Evolutionary conservation across 148 eudicot species (phyloP), one percentile per base, ranked within the genome.

Genomic region (Pouteria glomerata): DNA sequence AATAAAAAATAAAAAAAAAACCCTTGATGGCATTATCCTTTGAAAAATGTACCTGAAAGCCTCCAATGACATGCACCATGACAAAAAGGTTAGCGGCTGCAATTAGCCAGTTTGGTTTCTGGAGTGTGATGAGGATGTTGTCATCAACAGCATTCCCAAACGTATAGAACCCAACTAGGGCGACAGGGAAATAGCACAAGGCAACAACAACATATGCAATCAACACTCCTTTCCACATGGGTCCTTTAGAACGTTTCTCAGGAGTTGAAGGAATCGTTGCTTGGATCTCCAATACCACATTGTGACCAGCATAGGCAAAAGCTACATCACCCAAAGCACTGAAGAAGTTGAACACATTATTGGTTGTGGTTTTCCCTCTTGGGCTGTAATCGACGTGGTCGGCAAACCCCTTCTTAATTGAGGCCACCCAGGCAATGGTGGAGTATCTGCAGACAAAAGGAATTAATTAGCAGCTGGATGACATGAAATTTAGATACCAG

Each of bases 211-310:
- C 34, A 52, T 73, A 73, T 15, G 76, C 76, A 11, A 73, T 50
- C 23, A 73, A 24, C 60, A 62, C 69, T 15, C 76, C 76, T 65
- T 14, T 73, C 76, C 76, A 73, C 76, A 73, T 73, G n/a, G 78
- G 68, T 27, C 73, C 73, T 39, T 75, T 68, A 13, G 78, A 75
- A 44, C 73, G 78, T 31, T 34, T 75, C 35, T 67, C 73, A 7
- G 78, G 65, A 12, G 78, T 74, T 4, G 77, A 74, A 44, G 77
- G 72, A 33, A 74, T 68, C 7, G 77, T 74, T 33, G 77, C 77
- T 39, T 74, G 77, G 55, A 74, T 74, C 42, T 74, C 77, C 71
- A 74, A 41, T 6, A 74, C 77, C 47, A 75, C 78, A 11, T 75
- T 75, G 57, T 75, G 78, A 15, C 78, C 78, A 0, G 73, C 78